A percentile compares a stretch with the other conserved stretches of the same genome.
phyloP scores from a whole-genome alignment of 2,329 filamentous ascomycete species.

The Colletotrichum filicis region DNA sequence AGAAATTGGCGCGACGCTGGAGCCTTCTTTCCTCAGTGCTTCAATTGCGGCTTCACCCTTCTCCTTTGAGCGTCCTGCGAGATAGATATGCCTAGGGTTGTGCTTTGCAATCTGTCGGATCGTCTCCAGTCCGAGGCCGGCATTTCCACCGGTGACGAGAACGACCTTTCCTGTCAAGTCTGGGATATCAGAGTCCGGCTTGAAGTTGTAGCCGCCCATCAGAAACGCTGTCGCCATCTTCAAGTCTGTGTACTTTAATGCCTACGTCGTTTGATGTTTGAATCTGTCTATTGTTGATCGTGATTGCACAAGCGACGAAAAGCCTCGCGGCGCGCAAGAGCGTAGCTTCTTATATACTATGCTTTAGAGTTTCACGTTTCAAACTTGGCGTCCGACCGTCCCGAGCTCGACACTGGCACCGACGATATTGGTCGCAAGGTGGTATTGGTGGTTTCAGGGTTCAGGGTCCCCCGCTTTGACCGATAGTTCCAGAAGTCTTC shows the following conservation, averaged over 20 bases:
- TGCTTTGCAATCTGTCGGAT: constrained; percentile 51
- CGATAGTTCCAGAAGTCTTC: not conserved
- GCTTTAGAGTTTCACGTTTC: constrained; percentile 23
- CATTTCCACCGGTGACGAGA: constrained; percentile 51
- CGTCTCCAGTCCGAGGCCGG: constrained; percentile 53
- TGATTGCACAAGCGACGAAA: too few species aligned
- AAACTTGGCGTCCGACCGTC: constrained; percentile 15
- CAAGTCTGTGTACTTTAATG: not conserved
- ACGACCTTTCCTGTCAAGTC: constrained; percentile 48
- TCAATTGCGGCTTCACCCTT: constrained; percentile 30
- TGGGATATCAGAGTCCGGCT: constrained; percentile 43
- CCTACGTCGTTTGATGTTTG: not conserved
- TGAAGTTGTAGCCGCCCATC: constrained; percentile 26
- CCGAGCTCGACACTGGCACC: not conserved
- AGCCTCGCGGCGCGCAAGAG: not conserved
- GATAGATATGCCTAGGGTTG: constrained; percentile 34
- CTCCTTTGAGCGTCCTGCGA: constrained; percentile 33
- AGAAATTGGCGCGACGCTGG: constrained; percentile 4
- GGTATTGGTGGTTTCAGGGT: not conserved
- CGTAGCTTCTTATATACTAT: not conserved
- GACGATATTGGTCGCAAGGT: not conserved
- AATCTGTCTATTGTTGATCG: not conserved
- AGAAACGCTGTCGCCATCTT: constrained; percentile 24
- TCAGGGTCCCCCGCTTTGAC: constrained; percentile 3
- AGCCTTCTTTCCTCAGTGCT: constrained; percentile 5